A percentile compares a stretch with the other conserved stretches of the same genome.
These are phyloP conservation scores for Ilyonectria sp. DNA, from an alignment of 2,329 filamentous ascomycete species.

Conservation along the genomic window DNA sequence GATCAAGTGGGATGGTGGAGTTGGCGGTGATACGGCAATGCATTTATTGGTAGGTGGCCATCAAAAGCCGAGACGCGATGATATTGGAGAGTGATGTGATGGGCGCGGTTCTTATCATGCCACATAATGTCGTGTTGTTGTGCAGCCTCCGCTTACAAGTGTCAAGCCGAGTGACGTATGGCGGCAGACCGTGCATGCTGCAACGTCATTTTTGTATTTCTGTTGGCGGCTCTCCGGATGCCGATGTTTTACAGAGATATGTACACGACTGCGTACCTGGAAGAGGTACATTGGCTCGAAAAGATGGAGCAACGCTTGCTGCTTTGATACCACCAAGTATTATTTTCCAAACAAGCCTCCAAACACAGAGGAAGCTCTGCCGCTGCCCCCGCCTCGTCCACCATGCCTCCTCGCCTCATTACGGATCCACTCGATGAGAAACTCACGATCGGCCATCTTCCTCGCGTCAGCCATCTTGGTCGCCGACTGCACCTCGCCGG, in stretches of 20 bases:
- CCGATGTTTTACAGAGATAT: background rate
- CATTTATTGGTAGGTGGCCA: background rate
- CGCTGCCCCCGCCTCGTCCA: constrained; percentile 59
- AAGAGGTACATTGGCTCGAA: background rate
- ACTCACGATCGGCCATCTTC: constrained; percentile 64
- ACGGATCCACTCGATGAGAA: constrained; percentile 69
- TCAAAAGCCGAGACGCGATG: background rate
- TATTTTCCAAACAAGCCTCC: constrained; percentile 60
- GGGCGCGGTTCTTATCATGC: background rate
- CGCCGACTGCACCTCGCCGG: constrained; percentile 64
- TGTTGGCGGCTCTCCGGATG: background rate
- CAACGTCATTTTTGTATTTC: background rate
- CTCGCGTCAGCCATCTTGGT: constrained; percentile 66
- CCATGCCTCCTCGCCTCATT: constrained; percentile 65
- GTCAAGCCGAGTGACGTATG: background rate
- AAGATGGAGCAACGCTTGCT: background rate
- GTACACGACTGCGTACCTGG: background rate
- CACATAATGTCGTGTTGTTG: background rate
- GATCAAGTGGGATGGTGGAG: background rate
- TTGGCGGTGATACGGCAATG: background rate
- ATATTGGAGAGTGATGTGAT: background rate
- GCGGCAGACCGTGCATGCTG: background rate
- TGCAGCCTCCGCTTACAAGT: background rate
- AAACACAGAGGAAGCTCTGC: constrained; percentile 52
- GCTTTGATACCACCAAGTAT: background rate